These are phyloP conservation scores for Oxytropis ochrocephala DNA, from an alignment of 306 rosid species.

Conservation along the genomic window DNA sequence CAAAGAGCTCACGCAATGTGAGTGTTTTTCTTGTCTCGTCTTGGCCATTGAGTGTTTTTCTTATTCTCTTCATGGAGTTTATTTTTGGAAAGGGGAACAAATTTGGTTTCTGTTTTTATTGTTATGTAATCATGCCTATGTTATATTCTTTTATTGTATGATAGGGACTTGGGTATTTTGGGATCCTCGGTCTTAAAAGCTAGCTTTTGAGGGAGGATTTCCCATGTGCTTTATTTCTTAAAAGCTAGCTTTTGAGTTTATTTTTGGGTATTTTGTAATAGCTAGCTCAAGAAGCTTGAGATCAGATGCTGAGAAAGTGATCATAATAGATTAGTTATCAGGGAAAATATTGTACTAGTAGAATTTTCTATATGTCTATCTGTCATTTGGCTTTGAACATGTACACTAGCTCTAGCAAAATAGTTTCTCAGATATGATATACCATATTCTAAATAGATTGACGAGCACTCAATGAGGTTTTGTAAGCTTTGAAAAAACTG, in stretches of 20 bases:
- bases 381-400: not conserved
- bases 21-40: too few relatives aligned
- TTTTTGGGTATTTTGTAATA: not conserved
- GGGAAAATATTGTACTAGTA: not conserved
- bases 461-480: not conserved
- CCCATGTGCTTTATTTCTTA: too few relatives aligned
- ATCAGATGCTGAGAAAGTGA: not conserved
- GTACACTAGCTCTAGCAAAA: not conserved
- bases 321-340: not conserved
- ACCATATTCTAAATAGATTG: not conserved
- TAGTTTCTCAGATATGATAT: not conserved
- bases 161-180: too few relatives aligned
- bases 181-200: too few relatives aligned
- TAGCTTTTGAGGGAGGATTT: too few relatives aligned
- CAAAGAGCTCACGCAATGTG: too few relatives aligned
- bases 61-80: too few relatives aligned
- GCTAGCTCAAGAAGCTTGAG: not conserved
- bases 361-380: not conserved
- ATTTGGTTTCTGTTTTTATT: too few relatives aligned
- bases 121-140: too few relatives aligned
- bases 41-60: too few relatives aligned
- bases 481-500: not conserved
- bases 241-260: slow-evolving; percentile 13
- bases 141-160: too few relatives aligned
- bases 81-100: too few relatives aligned